phyloP scores from a whole-genome alignment of 495 filamentous ascomycete genomes.

The Thermothielavioides terrestris region DNA sequence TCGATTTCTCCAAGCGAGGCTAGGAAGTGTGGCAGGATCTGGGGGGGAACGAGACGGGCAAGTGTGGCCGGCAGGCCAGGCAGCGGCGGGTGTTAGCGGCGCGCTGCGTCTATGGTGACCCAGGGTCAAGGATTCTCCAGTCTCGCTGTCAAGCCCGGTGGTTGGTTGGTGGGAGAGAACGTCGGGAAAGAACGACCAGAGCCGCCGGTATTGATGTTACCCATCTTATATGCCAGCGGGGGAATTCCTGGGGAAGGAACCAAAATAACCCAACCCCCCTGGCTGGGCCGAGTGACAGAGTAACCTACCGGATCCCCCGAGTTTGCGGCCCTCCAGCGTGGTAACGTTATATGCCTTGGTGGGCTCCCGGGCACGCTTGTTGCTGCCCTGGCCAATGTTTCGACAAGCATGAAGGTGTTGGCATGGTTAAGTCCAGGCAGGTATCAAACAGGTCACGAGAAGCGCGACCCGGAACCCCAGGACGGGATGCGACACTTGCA shows the following conservation, averaged over 20 bases:
- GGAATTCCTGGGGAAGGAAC: slow-evolving; percentile 15
- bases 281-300: slow-evolving; percentile 12
- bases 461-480: slow-evolving; percentile 18
- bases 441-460: slow-evolving; percentile 38
- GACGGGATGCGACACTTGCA: not conserved
- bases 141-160: slow-evolving; percentile 15
- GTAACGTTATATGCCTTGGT: not conserved
- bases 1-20: slow-evolving; percentile 18
- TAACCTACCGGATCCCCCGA: not conserved
- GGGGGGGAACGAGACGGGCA: slow-evolving; percentile 6
- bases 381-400: slow-evolving; percentile 23
- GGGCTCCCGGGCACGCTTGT: slow-evolving; percentile 6
- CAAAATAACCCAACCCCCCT: slow-evolving; percentile 6
- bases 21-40: not conserved
- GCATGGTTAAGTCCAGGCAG: slow-evolving; percentile 37
- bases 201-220: slow-evolving; percentile 13
- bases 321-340: too few species aligned
- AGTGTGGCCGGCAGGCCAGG: too few species aligned
- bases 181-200: slow-evolving; percentile 7
- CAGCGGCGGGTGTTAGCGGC: slow-evolving; percentile 18
- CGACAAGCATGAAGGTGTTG: slow-evolving; percentile 28
- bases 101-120: slow-evolving; percentile 16
- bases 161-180: slow-evolving; percentile 14
- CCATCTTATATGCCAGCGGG: slow-evolving; percentile 22
- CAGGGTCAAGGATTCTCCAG: slow-evolving; percentile 22